A percentile compares a stretch with the other conserved stretches of the same genome.
Conservation (phyloP, 495 filamentous ascomycete genomes). For the Entonaema liquescens region DNA sequence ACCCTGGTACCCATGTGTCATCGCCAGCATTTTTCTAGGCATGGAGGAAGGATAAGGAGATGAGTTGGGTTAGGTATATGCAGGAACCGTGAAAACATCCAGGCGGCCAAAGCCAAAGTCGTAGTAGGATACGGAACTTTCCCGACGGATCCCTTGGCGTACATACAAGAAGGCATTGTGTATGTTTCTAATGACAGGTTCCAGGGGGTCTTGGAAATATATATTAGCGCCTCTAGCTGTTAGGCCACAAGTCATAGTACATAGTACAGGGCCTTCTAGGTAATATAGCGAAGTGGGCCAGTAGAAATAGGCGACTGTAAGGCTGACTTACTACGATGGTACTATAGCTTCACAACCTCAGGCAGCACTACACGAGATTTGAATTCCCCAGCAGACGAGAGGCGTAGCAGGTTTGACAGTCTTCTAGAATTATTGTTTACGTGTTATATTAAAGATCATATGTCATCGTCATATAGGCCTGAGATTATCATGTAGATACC, state of each 20-base stretch:
- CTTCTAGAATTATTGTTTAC: conserved; percentile 3
- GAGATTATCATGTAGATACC: neutral
- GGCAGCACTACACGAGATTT: neutral
- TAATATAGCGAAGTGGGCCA: conserved; percentile 5
- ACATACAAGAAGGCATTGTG: neutral
- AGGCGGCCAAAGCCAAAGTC: conserved; percentile 5
- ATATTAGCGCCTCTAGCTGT: neutral
- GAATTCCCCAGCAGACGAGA: neutral
- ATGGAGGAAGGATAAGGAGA: neutral
- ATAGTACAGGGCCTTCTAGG: too few species aligned
- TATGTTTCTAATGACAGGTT: neutral
- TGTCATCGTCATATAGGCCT: neutral
- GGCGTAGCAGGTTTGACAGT: neutral
- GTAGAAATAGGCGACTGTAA: conserved; percentile 9
- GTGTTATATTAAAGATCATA: neutral
- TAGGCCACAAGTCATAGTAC: neutral
- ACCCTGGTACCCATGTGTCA: neutral
- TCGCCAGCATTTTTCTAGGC: neutral
- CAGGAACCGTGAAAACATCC: neutral
- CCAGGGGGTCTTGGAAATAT: neutral
- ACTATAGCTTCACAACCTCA: neutral
- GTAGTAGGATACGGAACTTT: conserved; percentile 25
- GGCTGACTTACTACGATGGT: conserved; percentile 19
- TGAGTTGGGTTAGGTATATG: neutral
- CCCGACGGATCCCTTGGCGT: conserved; percentile 1